Percentiles rank a stretch among this genome's conserved stretches.
These are phyloP conservation scores for Cokeromyces recurvatus DNA, from an alignment of 371 early-diverging fungal genomes.

Conservation along the genomic window DNA sequence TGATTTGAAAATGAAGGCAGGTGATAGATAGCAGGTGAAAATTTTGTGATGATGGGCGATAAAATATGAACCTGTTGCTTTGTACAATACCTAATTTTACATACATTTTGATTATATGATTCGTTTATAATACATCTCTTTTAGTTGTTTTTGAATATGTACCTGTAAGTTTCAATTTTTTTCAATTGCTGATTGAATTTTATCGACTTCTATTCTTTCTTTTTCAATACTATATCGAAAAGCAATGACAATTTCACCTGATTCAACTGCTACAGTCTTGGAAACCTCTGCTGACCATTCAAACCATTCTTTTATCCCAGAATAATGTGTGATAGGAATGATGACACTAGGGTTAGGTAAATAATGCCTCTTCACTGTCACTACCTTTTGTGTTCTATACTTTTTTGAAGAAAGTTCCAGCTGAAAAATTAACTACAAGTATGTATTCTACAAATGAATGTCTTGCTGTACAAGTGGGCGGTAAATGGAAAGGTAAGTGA, in stretches of 20 bases:
- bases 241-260: conserved; percentile 37
- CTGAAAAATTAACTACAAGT: conserved; percentile 38
- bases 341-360: conserved; percentile 38
- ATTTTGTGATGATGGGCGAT: conserved; percentile 29
- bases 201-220: conserved; percentile 35
- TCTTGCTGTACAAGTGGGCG: conserved; percentile 26
- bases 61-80: conserved; percentile 34
- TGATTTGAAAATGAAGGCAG: conserved; percentile 29
- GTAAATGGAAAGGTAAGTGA: conserved; percentile 39
- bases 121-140: background rate
- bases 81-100: conserved; percentile 38
- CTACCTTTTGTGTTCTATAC: conserved; percentile 30
- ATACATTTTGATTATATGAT: background rate
- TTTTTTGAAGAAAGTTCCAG: conserved; percentile 42
- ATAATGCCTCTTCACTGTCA: conserved; percentile 34
- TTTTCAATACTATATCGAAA: conserved; percentile 44
- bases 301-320: conserved; percentile 40
- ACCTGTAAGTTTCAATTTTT: conserved; percentile 40
- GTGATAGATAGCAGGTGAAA: conserved; percentile 33
- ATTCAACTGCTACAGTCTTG: conserved; percentile 37
- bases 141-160: background rate
- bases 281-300: conserved; percentile 44
- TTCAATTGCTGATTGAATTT: conserved; percentile 31
- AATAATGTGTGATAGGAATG: conserved; percentile 34
- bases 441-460: conserved; percentile 43